Conservation (phyloP, 495 filamentous ascomycete species). For the Podospora comata region DNA sequence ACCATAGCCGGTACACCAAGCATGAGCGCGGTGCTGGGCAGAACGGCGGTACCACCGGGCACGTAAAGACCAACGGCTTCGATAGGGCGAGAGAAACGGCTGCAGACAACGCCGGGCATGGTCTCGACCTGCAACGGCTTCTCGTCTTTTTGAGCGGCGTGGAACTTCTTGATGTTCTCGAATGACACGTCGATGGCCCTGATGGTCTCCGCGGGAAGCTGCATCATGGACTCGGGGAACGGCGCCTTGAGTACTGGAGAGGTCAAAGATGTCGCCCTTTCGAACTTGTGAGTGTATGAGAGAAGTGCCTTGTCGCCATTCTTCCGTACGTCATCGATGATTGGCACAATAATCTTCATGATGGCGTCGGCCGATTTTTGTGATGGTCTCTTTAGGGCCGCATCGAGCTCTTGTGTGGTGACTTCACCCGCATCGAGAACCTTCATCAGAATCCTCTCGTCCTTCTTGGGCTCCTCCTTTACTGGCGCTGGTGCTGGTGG, state of each 20-base stretch:
- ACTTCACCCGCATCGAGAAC: slow-evolving; percentile 65
- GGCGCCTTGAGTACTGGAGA: slow-evolving; percentile 86
- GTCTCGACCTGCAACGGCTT: slow-evolving; percentile 82
- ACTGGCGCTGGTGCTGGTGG: slow-evolving; percentile 40
- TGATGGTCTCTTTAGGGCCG: slow-evolving; percentile 78
- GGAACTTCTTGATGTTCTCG: slow-evolving; percentile 91
- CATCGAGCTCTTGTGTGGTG: slow-evolving; percentile 57
- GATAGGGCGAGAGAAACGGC: slow-evolving; percentile 87
- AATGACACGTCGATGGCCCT: slow-evolving; percentile 91
- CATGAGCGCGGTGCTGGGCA: slow-evolving; percentile 96
- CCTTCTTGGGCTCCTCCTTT: slow-evolving; percentile 44
- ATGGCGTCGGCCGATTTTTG: slow-evolving; percentile 89
- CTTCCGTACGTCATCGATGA: slow-evolving; percentile 77
- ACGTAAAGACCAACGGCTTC: slow-evolving; percentile 94
- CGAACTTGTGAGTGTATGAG: slow-evolving; percentile 93
- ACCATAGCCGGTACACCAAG: slow-evolving; percentile 96
- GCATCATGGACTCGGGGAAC: slow-evolving; percentile 80
- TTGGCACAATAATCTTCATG: slow-evolving; percentile 83
- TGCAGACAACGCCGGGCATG: slow-evolving; percentile 95
- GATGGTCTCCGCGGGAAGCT: slow-evolving; percentile 73
- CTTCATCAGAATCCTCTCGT: slow-evolving; percentile 76
- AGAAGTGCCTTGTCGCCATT: slow-evolving; percentile 84
- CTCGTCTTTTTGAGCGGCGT: slow-evolving; percentile 80
- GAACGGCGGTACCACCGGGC: slow-evolving; percentile 90
- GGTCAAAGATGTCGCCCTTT: slow-evolving; percentile 84